Percentiles rank a stretch among this genome's conserved stretches.
Evolutionary conservation across 495 filamentous ascomycete genomes (phyloP).

Genomic region (Talaromyces adpressus): DNA sequence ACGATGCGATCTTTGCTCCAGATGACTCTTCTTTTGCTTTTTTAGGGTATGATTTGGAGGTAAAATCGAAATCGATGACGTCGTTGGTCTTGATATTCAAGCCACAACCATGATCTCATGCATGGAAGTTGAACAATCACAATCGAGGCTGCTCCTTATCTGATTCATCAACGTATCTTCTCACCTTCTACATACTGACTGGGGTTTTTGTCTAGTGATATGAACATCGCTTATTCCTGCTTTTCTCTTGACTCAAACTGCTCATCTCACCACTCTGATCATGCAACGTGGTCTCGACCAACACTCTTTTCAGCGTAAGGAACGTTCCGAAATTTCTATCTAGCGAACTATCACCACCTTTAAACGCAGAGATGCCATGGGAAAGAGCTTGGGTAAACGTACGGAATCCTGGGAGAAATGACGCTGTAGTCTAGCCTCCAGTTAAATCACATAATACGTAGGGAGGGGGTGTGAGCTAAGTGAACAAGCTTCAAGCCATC

Average conservation of each 20-base stretch:
- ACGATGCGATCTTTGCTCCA: neutral
- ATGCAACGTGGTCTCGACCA: neutral
- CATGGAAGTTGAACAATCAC: neutral
- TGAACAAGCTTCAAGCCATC: neutral
- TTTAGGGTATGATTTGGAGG: neutral
- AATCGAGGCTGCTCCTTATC: neutral
- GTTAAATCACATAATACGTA: neutral
- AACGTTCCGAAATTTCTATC: neutral
- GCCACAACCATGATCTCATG: neutral
- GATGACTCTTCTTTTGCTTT: neutral
- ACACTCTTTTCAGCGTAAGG: neutral
- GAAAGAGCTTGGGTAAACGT: neutral
- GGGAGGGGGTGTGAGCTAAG: neutral
- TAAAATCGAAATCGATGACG: neutral
- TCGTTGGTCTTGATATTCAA: neutral
- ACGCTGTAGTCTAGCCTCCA: neutral
- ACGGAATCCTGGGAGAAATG: neutral
- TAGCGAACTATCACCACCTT: neutral
- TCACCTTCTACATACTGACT: neutral
- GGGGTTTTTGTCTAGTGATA: neutral
- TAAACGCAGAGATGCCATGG: neutral
- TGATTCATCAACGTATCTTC: neutral
- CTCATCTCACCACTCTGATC: neutral
- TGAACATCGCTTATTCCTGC: neutral
- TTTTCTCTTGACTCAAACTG: neutral